Conservation (phyloP, 306 rosid genomes). For the Betula pendula region DNA sequence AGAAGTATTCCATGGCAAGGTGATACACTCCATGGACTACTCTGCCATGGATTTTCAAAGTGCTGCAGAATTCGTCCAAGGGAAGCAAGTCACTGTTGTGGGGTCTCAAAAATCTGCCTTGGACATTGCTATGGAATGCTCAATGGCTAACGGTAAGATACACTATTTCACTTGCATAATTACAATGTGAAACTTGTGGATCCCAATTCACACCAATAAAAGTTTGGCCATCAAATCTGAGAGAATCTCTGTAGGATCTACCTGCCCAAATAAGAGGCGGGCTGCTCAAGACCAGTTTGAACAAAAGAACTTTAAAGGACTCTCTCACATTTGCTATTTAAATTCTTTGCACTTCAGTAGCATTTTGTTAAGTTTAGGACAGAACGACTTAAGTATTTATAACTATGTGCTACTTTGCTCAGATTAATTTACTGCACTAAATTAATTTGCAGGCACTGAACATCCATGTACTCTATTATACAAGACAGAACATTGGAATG, state of each 20-base stretch:
- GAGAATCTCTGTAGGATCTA: no score
- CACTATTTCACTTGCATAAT: neutral
- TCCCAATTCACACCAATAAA: no score
- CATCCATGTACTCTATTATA: slow-evolving; percentile 64
- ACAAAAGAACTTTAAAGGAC: no score
- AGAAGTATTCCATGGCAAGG: slow-evolving; percentile 48
- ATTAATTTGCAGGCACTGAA: slow-evolving; percentile 41
- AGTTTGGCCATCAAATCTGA: no score
- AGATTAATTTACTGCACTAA: neutral
- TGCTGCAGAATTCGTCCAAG: slow-evolving; percentile 40
- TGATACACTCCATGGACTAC: slow-evolving; percentile 54
- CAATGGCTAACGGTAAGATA: slow-evolving; percentile 45
- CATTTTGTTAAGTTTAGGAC: no score
- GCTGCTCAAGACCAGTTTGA: no score
- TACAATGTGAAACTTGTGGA: no score
- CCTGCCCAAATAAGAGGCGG: no score
- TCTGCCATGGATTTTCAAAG: slow-evolving; percentile 47
- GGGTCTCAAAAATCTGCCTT: slow-evolving; percentile 70
- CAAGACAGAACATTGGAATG: slow-evolving; percentile 52
- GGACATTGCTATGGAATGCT: slow-evolving; percentile 64
- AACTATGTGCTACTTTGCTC: neutral
- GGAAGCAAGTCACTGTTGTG: slow-evolving; percentile 53
- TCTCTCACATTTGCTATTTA: no score
- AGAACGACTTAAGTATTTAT: no score
- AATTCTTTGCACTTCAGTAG: no score